phyloP scores from a whole-genome alignment of 345 rosid genomes.

The Gossypium longicalyx region DNA sequence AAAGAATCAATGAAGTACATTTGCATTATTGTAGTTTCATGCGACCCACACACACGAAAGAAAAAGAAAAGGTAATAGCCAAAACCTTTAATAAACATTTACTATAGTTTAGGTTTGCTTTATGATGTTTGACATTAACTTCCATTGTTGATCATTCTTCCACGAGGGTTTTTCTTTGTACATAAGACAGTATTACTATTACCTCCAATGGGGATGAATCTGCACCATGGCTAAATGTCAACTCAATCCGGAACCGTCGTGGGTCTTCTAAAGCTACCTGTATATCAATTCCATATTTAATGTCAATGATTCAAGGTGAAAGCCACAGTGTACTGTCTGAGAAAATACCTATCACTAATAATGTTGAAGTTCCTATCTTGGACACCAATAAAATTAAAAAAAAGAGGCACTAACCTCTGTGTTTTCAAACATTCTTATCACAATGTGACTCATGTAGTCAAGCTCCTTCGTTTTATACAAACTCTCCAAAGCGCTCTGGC shows the following conservation, averaged over 20 bases:
- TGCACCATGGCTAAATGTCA: constrained; percentile 96
- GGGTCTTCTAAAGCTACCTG: constrained; percentile 89
- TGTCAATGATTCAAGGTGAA: background rate
- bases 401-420: constrained; percentile 49
- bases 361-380: background rate
- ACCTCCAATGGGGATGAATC: constrained; percentile 96
- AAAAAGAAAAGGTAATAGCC: background rate
- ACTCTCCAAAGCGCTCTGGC: constrained; percentile 69
- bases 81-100: background rate
- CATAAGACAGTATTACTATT: constrained; percentile 10
- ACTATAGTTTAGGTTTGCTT: background rate
- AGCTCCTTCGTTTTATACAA: constrained; percentile 85
- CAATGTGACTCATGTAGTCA: constrained; percentile 98
- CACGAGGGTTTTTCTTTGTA: background rate
- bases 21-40: background rate
- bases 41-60: background rate
- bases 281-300: constrained; percentile 11
- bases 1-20: constrained; percentile 7
- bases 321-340: background rate
- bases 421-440: constrained; percentile 90
- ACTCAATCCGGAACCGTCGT: constrained; percentile 75
- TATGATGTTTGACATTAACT: background rate
- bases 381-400: background rate
- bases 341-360: background rate
- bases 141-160: background rate